Evolutionary conservation across 192 early-diverging fungal genomes (phyloP).

Genomic region (Paraglomus brasilianum): DNA sequence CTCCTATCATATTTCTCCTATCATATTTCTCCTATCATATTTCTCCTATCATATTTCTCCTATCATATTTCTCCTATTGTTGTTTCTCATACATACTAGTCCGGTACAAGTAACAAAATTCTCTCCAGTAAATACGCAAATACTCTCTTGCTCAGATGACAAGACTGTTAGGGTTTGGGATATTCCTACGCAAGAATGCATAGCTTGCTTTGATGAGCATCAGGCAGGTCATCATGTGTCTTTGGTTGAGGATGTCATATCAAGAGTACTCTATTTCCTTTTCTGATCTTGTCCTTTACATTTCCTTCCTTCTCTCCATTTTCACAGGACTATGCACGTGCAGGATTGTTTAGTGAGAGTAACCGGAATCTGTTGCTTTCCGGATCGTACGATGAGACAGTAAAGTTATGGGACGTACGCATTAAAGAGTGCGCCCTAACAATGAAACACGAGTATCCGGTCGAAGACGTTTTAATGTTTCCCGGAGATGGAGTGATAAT

Average conservation of each 20-base stretch:
- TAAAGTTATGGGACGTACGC: conserved; percentile 90
- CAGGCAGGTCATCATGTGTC: conserved; percentile 37
- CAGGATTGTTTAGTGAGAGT: conserved; percentile 65
- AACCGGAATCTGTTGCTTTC: conserved; percentile 81
- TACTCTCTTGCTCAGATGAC: conserved; percentile 90
- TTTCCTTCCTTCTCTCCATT: not conserved
- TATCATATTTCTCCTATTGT: not conserved
- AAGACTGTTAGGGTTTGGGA: conserved; percentile 93
- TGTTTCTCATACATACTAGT: conserved; percentile 34
- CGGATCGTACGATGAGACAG: conserved; percentile 95
- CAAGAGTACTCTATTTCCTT: no score
- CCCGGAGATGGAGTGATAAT: conserved; percentile 79
- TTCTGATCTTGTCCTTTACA: not conserved
- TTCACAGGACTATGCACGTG: conserved; percentile 80
- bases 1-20: no score
- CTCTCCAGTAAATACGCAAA: conserved; percentile 65
- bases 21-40: no score
- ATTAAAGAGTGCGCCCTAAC: conserved; percentile 69
- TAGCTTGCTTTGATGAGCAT: conserved; percentile 76
- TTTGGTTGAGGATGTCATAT: not conserved
- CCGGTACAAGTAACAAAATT: conserved; percentile 85
- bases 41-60: no score
- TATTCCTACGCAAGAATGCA: conserved; percentile 73
- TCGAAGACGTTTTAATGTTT: conserved; percentile 84
- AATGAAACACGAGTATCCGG: conserved; percentile 81